Conservation (phyloP, 768 basidiomycete genomes). For the Gelatoporia subvermispora region DNA sequence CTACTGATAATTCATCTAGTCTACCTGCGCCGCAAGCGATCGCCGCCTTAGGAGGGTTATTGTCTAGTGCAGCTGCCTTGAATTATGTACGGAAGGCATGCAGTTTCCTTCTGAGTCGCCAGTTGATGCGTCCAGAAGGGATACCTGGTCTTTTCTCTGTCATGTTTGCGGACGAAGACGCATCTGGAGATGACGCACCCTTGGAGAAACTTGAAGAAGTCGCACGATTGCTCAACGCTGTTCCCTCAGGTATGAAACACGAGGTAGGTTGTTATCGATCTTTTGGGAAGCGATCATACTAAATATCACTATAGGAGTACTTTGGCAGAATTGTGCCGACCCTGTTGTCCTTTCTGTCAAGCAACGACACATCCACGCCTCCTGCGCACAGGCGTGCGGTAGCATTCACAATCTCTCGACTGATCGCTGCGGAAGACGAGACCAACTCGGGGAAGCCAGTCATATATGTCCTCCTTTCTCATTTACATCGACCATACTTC, state of each 20-base stretch:
- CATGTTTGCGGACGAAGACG: conserved; percentile 60
- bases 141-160: conserved; percentile 65
- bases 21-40: conserved; percentile 65
- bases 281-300: neutral
- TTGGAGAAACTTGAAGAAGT: conserved; percentile 74
- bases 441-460: conserved; percentile 16
- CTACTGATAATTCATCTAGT: conserved; percentile 30
- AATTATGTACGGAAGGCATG: conserved; percentile 55
- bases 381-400: conserved; percentile 53
- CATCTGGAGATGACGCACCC: conserved; percentile 42
- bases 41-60: conserved; percentile 54
- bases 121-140: conserved; percentile 67
- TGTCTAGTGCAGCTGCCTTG: conserved; percentile 41
- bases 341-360: conserved; percentile 45
- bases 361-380: conserved; percentile 29
- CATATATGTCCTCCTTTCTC: conserved; percentile 33
- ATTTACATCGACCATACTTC: conserved; percentile 52
- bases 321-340: conserved; percentile 50
- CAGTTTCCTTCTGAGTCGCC: conserved; percentile 59
- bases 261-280: conserved; percentile 38
- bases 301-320: conserved; percentile 48
- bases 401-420: conserved; percentile 64
- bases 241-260: conserved; percentile 50
- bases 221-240: conserved; percentile 54
- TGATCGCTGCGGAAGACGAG: conserved; percentile 41